phyloP scores from a whole-genome alignment of 1,284 basidiomycete species.

The Moesziomyces globuligerus region DNA sequence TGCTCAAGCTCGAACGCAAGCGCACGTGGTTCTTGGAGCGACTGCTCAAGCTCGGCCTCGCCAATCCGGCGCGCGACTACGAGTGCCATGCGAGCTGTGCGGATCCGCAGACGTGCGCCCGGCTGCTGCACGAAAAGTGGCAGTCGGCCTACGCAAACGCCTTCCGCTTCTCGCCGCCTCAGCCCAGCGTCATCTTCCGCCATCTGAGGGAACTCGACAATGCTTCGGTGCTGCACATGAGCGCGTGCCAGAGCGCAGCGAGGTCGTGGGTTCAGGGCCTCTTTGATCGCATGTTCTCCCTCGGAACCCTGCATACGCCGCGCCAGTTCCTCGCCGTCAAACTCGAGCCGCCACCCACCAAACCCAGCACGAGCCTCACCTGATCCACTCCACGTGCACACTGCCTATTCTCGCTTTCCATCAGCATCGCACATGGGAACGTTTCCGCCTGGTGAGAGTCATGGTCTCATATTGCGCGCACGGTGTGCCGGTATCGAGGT shows the following conservation, averaged over 20 bases:
- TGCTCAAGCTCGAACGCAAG: slow-evolving; percentile 56
- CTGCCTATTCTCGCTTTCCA: not conserved
- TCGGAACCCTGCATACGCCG: slow-evolving; percentile 21
- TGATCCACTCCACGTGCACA: no score
- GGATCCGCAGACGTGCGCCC: slow-evolving; percentile 80
- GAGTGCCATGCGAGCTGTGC: slow-evolving; percentile 78
- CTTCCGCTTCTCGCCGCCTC: slow-evolving; percentile 85
- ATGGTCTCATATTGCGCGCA: not conserved
- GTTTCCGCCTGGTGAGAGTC: no score
- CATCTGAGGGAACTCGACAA: slow-evolving; percentile 50
- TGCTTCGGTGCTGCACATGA: slow-evolving; percentile 7
- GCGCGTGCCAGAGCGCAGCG: slow-evolving; percentile 36
- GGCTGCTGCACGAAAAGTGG: slow-evolving; percentile 94
- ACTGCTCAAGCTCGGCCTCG: slow-evolving; percentile 86
- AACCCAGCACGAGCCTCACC: not conserved
- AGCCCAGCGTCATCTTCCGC: slow-evolving; percentile 69
- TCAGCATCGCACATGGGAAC: not conserved
- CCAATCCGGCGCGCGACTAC: slow-evolving; percentile 88
- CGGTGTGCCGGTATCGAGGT: no score
- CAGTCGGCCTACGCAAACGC: slow-evolving; percentile 84
- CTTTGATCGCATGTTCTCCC: slow-evolving; percentile 55
- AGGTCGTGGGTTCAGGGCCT: slow-evolving; percentile 44
- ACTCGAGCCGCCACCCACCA: slow-evolving; percentile 19
- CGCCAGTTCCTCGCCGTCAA: slow-evolving; percentile 43
- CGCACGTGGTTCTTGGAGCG: slow-evolving; percentile 74